A percentile compares a stretch with the other conserved stretches of the same genome.
Evolutionary conservation across 1,284 basidiomycete species (phyloP).

Genomic region (Marasmius tenuissimus): DNA sequence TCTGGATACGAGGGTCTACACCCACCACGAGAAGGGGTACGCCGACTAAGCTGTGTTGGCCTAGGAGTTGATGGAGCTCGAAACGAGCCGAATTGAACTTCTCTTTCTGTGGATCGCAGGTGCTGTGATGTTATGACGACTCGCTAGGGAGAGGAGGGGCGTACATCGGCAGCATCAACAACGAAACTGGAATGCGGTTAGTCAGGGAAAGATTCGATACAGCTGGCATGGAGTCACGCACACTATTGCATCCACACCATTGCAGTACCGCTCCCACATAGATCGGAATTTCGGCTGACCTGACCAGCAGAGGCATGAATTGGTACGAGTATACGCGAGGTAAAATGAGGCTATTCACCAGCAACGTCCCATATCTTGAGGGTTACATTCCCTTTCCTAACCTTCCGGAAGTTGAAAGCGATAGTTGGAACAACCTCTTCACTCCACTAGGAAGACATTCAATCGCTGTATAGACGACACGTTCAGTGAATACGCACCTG

Average conservation of each 20-base stretch:
- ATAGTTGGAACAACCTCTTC: constrained; percentile 95
- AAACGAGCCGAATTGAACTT: constrained; percentile 87
- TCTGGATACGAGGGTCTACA: constrained; percentile 6
- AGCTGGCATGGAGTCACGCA: constrained; percentile 42
- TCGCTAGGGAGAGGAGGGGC: constrained; percentile 25
- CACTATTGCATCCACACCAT: constrained; percentile 93
- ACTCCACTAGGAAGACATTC: constrained; percentile 60
- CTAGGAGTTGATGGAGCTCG: constrained; percentile 86
- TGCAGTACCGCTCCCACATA: constrained; percentile 95
- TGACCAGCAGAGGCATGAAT: constrained; percentile 18
- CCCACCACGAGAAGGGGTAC: constrained; percentile 88
- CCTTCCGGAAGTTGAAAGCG: constrained; percentile 85
- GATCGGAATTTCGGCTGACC: constrained; percentile 94
- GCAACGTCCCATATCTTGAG: constrained; percentile 97
- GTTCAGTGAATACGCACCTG: constrained; percentile 49
- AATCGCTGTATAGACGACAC: background rate
- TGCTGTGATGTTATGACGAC: background rate
- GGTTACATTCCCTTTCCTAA: constrained; percentile 87
- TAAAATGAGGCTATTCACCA: constrained; percentile 39
- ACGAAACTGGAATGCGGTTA: constrained; percentile 65
- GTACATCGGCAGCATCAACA: constrained; percentile 85
- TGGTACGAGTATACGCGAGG: constrained; percentile 4
- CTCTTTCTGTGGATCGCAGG: constrained; percentile 52
- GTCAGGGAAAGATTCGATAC: constrained; percentile 9
- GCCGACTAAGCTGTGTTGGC: constrained; percentile 69